phyloP scores from a whole-genome alignment of 176 grass and related monocot species.

The Saccharum spontaneum region DNA sequence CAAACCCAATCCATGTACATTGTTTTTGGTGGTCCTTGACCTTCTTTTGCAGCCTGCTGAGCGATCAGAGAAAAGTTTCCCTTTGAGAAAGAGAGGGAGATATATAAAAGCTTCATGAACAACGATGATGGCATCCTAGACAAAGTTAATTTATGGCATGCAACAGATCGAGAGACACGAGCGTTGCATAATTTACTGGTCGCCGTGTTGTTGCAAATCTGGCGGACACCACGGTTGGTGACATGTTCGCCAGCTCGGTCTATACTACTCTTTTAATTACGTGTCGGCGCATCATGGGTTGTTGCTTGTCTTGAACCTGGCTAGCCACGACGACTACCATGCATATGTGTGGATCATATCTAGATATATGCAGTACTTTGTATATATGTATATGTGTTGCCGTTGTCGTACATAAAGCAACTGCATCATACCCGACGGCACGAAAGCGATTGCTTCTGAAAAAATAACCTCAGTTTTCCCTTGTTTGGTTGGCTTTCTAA shows the following conservation, averaged over 20 bases:
- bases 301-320: no score
- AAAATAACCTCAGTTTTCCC: no score
- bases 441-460: no score
- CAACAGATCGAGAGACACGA: background rate
- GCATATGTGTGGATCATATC: no score
- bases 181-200: background rate
- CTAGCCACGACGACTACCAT: no score
- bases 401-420: no score
- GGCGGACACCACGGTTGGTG: background rate
- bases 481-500: no score
- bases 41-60: constrained; percentile 9
- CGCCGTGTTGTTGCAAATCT: background rate
- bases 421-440: no score
- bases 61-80: background rate
- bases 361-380: no score
- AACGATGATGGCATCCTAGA: no score
- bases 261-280: background rate
- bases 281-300: no score
- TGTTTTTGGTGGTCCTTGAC: constrained; percentile 27
- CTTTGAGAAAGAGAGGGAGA: background rate
- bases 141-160: background rate
- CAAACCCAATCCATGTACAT: background rate
- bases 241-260: background rate
- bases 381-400: no score
- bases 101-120: background rate